Evolutionary conservation across 192 early-diverging fungal species (phyloP).

Genomic region (Lunasporangiospora selenospora): DNA sequence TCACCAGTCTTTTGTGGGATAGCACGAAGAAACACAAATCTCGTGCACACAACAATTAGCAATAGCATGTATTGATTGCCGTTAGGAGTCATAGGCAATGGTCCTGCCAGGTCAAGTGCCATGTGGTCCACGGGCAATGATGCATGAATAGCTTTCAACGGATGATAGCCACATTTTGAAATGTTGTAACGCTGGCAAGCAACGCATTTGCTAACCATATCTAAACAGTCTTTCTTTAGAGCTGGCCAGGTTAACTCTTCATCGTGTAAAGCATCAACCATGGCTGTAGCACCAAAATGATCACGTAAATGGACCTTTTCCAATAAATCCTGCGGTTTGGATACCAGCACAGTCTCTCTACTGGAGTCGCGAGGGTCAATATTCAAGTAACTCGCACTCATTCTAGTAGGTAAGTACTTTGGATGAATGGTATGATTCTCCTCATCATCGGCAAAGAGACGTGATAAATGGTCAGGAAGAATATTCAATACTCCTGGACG

Average conservation of each 20-base stretch:
- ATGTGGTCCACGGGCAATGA: constrained; percentile 8
- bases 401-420: too few species aligned
- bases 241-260: constrained; percentile 23
- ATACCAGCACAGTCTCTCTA: too few species aligned
- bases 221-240: constrained; percentile 2
- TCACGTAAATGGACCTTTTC: constrained; percentile 14
- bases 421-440: too few species aligned
- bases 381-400: constrained; percentile 1
- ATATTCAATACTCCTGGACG: constrained; percentile 18
- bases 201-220: constrained; percentile 3
- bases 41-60: constrained; percentile 21
- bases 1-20: constrained; percentile 12
- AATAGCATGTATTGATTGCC: constrained; percentile 12
- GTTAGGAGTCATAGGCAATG: background rate
- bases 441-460: constrained; percentile 8
- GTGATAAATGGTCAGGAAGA: constrained; percentile 26
- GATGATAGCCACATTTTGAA: constrained; percentile 18
- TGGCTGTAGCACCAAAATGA: constrained; percentile 16
- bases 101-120: constrained; percentile 22
- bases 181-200: constrained; percentile 18
- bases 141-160: constrained; percentile 2
- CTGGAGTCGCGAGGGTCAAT: too few species aligned
- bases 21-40: constrained; percentile 13
- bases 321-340: constrained; percentile 5
- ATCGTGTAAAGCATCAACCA: constrained; percentile 16